Evolutionary conservation across 805 yeast species (phyloP).

Genomic region (Yarrowia porcina): DNA sequence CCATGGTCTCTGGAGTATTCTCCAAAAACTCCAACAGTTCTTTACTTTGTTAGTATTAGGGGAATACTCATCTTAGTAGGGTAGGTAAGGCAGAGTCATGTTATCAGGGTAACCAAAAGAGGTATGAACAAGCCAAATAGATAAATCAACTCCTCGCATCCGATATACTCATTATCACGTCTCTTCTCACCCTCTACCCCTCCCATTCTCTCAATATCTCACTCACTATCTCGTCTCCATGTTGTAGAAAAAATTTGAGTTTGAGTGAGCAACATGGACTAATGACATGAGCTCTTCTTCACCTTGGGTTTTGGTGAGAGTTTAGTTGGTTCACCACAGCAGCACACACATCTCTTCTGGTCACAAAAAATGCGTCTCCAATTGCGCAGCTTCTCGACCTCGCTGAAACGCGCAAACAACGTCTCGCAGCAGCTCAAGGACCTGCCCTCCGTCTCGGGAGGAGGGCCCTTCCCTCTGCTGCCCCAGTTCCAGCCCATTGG

Average conservation of each 20-base stretch:
- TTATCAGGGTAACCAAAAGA: too few relatives aligned
- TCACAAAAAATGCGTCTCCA: slow-evolving; percentile 9
- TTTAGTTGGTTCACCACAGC: slow-evolving; percentile 20
- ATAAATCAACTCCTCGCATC: background rate
- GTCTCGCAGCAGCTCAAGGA: slow-evolving; percentile 29
- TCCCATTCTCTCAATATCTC: background rate
- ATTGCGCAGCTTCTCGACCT: slow-evolving; percentile 24
- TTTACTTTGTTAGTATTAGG: slow-evolving; percentile 16
- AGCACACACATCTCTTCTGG: background rate
- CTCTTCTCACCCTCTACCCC: background rate
- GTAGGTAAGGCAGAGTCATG: too few relatives aligned
- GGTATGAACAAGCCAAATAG: too few relatives aligned
- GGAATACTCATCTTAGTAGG: too few relatives aligned
- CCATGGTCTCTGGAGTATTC: slow-evolving; percentile 18
- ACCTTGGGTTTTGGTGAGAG: background rate
- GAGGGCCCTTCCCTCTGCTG: slow-evolving; percentile 44
- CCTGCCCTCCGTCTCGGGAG: slow-evolving; percentile 41
- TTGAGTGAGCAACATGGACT: slow-evolving; percentile 15
- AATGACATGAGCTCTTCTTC: background rate
- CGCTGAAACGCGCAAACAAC: slow-evolving; percentile 25
- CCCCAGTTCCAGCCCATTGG: slow-evolving; percentile 47
- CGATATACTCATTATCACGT: background rate
- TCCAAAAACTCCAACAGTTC: slow-evolving; percentile 9
- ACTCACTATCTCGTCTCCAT: slow-evolving; percentile 18
- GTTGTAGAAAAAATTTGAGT: background rate